Evolutionary conservation across 192 early-diverging fungal species (phyloP), one percentile per base, ranked within the genome.

Genomic region (Dissophora globulifera): DNA sequence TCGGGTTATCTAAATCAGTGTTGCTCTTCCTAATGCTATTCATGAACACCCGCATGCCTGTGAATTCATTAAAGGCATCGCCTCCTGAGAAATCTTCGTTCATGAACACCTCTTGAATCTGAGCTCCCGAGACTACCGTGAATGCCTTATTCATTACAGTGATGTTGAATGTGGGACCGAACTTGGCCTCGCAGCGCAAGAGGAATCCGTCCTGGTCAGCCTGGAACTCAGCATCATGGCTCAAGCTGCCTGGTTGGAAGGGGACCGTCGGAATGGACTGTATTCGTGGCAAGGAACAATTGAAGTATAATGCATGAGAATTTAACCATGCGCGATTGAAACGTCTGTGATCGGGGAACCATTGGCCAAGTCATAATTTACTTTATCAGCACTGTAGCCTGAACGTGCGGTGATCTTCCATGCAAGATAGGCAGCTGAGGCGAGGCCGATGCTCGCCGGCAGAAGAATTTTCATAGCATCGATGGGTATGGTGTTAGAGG

Each of bases 81-180:
- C 16, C n/a, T 0, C 40, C 30, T 8, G 50, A 74, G 27, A 80
- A 80, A 27, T 42, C 27, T 2, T 59, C 51, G 41, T 63, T 69
- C 48, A 63, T 53, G 19, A 74, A 75, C 22, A 80, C 57, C 32
- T 80, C 79, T 3, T 65, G 70, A 35, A 75, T 62, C 1, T 58
- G 43, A 11, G 66, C 56, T 7, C 56, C 69, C 1, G 69, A 69
- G 19, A 80, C 55, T 1, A 80, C 64, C 0, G 66, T 75, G 27
- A 59, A 15, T 13, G 50, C 5, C n/a, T 55, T 52, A 9, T 50
- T 55, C 20, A 56, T 32, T 10, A 62, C 22, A 4, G 33, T 29
- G 32, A 76, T 49, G 29, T 67, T 67, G 58, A 76, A 76, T 20
- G 62, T 25, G 9, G 55, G 50, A 4, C 72, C 72, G 15, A 33